Evolutionary conservation across 768 basidiomycete species (phyloP).

Genomic region (Mycena floridula): DNA sequence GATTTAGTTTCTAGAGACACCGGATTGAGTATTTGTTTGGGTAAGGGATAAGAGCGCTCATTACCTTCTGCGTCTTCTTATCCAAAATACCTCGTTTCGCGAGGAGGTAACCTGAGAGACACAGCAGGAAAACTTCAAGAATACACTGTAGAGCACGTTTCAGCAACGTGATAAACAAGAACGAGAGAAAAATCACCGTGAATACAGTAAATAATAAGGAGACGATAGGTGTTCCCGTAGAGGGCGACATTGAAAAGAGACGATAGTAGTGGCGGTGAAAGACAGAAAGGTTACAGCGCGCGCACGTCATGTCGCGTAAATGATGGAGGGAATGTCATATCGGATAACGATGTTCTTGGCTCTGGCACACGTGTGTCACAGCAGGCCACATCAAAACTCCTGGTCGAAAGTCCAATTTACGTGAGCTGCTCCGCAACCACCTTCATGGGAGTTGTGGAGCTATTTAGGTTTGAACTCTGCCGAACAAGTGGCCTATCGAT

Average conservation of each 20-base stretch:
- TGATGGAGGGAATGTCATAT: too few species aligned
- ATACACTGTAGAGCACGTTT: slow-evolving; percentile 60
- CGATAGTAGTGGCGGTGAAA: background rate
- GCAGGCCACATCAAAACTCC: too few species aligned
- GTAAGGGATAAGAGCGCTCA: background rate
- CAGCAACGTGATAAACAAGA: background rate
- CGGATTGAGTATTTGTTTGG: slow-evolving; percentile 5
- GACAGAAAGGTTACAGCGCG: background rate
- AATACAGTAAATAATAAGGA: slow-evolving; percentile 53
- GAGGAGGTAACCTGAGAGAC: slow-evolving; percentile 77
- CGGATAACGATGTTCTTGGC: too few species aligned
- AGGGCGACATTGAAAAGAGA: background rate
- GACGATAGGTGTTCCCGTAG: slow-evolving; percentile 23
- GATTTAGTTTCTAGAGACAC: slow-evolving; percentile 59
- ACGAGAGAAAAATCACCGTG: slow-evolving; percentile 27
- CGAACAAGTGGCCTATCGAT: too few species aligned
- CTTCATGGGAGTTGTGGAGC: too few species aligned
- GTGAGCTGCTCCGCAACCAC: too few species aligned
- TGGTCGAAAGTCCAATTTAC: too few species aligned
- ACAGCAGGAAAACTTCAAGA: slow-evolving; percentile 81
- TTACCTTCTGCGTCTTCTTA: slow-evolving; percentile 82
- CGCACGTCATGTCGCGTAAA: too few species aligned
- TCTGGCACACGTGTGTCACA: too few species aligned
- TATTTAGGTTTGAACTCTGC: too few species aligned
- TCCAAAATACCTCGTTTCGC: slow-evolving; percentile 79